Conservation (phyloP, 306 rosid genomes). For the Cyamopsis tetragonoloba region DNA sequence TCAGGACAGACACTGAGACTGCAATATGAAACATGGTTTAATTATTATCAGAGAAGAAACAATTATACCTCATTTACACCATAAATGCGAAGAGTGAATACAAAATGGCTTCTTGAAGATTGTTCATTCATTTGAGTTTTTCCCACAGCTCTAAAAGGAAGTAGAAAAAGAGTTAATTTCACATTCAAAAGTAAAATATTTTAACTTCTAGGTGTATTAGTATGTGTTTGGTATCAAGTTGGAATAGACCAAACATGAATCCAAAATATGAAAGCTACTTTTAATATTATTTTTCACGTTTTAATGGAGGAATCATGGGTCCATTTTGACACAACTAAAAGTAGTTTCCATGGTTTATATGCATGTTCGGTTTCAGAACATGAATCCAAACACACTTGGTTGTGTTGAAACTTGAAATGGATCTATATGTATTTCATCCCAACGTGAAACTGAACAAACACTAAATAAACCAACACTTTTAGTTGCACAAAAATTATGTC, state of each 20-base stretch:
- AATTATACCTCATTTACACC: constrained; percentile 81
- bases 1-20: not conserved
- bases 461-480: not conserved
- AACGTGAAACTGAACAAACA: too few relatives aligned
- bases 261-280: too few relatives aligned
- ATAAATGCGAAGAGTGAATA: constrained; percentile 84
- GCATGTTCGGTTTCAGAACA: too few relatives aligned
- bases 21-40: constrained; percentile 2
- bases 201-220: constrained; percentile 6
- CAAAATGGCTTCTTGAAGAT: constrained; percentile 98
- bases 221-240: too few relatives aligned
- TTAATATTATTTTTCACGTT: too few relatives aligned
- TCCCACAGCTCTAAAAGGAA: constrained; percentile 73
- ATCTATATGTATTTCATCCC: too few relatives aligned
- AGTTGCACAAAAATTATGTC: not conserved
- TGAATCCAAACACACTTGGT: too few relatives aligned
- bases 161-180: constrained; percentile 5
- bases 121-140: constrained; percentile 97
- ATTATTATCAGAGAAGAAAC: not conserved
- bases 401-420: too few relatives aligned
- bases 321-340: too few relatives aligned
- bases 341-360: too few relatives aligned
- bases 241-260: too few relatives aligned
- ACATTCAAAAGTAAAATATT: not conserved
- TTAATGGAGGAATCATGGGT: too few relatives aligned